Evolutionary conservation across 108 stramenopile genomes (phyloP).

Genomic region (Phaeodactylum tricornutum): DNA sequence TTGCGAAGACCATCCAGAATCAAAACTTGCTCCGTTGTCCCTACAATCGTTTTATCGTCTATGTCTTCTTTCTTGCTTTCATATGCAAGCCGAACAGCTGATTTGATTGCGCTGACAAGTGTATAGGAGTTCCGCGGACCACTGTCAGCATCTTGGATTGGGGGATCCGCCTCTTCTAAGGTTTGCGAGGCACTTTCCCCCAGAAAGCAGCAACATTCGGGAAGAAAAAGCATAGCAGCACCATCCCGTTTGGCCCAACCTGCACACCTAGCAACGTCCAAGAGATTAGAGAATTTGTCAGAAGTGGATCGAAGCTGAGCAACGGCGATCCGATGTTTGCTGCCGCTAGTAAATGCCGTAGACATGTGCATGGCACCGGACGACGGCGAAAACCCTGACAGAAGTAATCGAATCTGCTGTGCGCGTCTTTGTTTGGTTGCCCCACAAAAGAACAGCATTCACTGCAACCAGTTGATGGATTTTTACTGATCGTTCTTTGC

Average conservation of each 20-base stretch:
- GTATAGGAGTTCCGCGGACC: background rate
- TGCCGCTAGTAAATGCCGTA: no score
- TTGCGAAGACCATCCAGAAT: conserved; percentile 55
- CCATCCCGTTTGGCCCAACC: conserved; percentile 36
- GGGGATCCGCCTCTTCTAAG: conserved; percentile 52
- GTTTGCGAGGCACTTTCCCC: conserved; percentile 59
- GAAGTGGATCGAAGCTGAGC: conserved; percentile 70
- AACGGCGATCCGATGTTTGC: no score
- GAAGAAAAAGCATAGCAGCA: conserved; percentile 69
- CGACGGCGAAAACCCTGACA: no score
- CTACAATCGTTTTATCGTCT: conserved; percentile 12
- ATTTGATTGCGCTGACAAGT: no score
- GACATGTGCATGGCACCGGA: no score
- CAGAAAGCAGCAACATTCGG: conserved; percentile 80
- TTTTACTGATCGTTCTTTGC: no score
- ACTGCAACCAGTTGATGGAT: no score
- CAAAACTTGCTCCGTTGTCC: conserved; percentile 14
- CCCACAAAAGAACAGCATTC: no score
- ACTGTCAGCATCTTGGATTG: conserved; percentile 6
- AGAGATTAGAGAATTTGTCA: conserved; percentile 54
- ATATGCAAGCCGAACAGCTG: no score
- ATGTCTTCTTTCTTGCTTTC: background rate
- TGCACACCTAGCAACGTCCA: conserved; percentile 63
- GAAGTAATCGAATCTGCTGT: no score
- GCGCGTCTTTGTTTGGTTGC: no score